Evolutionary conservation across 176 grass and related monocot species (phyloP), one percentile per base, ranked within the genome.

Genomic region (Puccinellia tenuiflora): DNA sequence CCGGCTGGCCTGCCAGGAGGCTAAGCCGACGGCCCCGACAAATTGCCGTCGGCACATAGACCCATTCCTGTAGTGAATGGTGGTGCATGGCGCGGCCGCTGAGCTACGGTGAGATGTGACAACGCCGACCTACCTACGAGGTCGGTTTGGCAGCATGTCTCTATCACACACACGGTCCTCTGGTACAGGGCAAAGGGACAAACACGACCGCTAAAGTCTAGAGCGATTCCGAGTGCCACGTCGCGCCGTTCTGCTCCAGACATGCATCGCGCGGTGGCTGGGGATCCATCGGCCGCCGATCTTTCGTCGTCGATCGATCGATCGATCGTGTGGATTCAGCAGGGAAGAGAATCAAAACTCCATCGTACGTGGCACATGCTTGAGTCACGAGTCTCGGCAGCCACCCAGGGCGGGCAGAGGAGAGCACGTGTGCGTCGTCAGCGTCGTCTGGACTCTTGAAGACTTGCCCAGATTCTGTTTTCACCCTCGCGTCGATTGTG

Each of bases 211-310:
- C 68, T 21, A 25, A 30, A 9, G 0, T 31, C 28, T 22, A 9
- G 52, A 48, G 77, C 16, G 42, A 68, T 39, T 53, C 42, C 7
- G 7, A 13, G 3, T 21, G 77, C 78, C 88, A 89, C 83, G 88
- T 85, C 17, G 78, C 78, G 42, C 34, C 42, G 20, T 52, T 71
- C 30, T 63, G 40, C 20, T 53, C 88, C 83, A 81, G 24, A 20
- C 38, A 89, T n/a, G n/a, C n/a, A n/a, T n/a, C n/a, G n/a, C n/a
- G n/a, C n/a, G n/a, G n/a, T n/a, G n/a, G n/a, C n/a, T n/a, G n/a
- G n/a, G n/a, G n/a, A n/a, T n/a, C 24, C 20, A 45, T 26, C 21
- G 45, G 40, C 59, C 45, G 53, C 3, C 18, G 68, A 42, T 68
- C 14, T 10, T 53, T 68, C 30, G 80, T 15, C 67, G 24, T n/a